Evolutionary conservation across 139 green algal species (phyloP).

Genomic region (Gonium pectorale): DNA sequence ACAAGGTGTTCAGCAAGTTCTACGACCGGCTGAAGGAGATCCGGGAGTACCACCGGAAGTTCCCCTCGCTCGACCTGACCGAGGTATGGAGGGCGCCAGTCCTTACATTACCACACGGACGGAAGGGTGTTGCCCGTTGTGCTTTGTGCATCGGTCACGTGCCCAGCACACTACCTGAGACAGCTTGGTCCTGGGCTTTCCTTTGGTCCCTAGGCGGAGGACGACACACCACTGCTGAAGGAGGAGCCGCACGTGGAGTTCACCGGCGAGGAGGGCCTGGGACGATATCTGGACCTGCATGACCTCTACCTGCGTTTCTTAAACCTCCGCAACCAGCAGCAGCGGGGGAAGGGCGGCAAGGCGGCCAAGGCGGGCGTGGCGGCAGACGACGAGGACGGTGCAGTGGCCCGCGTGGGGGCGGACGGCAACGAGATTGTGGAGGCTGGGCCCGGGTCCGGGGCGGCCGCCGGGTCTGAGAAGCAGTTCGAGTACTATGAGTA

Average conservation of each 20-base stretch:
- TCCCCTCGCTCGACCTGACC: constrained; percentile 78
- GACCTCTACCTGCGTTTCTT: constrained; percentile 78
- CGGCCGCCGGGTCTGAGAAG: not conserved
- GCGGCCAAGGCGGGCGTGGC: not conserved
- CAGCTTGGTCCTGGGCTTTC: not conserved
- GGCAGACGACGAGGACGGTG: not conserved
- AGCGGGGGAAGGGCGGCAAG: not conserved
- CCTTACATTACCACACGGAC: no score
- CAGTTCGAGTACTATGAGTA: constrained; percentile 72
- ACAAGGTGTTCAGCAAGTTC: constrained; percentile 81
- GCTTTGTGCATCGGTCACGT: no score
- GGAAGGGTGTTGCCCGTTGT: no score
- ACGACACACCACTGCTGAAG: constrained; percentile 66
- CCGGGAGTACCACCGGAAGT: constrained; percentile 85
- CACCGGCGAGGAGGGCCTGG: constrained; percentile 90
- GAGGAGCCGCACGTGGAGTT: constrained; percentile 79
- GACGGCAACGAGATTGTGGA: constrained; percentile 26
- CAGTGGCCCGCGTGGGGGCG: not conserved
- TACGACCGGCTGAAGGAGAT: constrained; percentile 95
- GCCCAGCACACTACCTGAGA: no score
- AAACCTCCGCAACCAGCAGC: constrained; percentile 82
- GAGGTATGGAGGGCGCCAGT: no score
- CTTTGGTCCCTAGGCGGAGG: constrained; percentile 61
- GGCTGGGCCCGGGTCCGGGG: not conserved
- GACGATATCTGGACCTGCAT: constrained; percentile 95